Percentiles rank a stretch among this genome's conserved stretches.
Evolutionary conservation across 257 asterid genomes (phyloP).

Genomic region (Plantago major): DNA sequence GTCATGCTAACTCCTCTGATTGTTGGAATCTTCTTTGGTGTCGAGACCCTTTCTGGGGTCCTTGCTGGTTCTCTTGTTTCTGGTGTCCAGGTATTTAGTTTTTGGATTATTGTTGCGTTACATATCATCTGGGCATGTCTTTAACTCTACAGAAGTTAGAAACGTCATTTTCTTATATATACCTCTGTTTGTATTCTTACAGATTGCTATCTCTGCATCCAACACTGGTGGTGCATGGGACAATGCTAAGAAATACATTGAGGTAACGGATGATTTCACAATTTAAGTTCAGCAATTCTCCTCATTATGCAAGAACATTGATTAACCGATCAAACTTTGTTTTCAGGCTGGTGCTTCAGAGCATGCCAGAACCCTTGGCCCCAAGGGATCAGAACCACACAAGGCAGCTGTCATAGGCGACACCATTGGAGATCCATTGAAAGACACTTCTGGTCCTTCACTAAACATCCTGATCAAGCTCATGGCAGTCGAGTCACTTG

Average conservation of each 20-base stretch:
- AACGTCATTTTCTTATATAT: too few relatives aligned
- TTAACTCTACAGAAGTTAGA: too few relatives aligned
- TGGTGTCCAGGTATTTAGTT: constrained; percentile 66
- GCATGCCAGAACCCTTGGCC: constrained; percentile 57
- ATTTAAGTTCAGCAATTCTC: neutral
- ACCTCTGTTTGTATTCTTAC: neutral
- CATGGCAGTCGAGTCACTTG: constrained; percentile 71
- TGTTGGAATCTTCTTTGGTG: constrained; percentile 75
- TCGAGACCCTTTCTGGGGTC: constrained; percentile 79
- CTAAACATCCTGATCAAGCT: constrained; percentile 64
- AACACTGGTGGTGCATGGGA: constrained; percentile 71
- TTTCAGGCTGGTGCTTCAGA: constrained; percentile 62
- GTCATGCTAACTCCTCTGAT: constrained; percentile 88
- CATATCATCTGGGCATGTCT: too few relatives aligned
- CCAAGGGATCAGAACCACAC: constrained; percentile 70
- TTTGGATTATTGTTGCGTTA: too few relatives aligned
- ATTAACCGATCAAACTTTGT: neutral
- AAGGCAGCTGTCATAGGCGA: constrained; percentile 74
- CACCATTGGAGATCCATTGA: constrained; percentile 59
- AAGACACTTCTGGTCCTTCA: constrained; percentile 69
- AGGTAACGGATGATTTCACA: constrained; percentile 30
- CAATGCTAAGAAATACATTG: constrained; percentile 65
- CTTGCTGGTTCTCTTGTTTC: constrained; percentile 89
- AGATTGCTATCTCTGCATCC: constrained; percentile 65
- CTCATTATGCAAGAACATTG: neutral